Evolutionary conservation across 2,329 filamentous ascomycete species (phyloP).

Genomic region (Cladosporium sp.): DNA sequence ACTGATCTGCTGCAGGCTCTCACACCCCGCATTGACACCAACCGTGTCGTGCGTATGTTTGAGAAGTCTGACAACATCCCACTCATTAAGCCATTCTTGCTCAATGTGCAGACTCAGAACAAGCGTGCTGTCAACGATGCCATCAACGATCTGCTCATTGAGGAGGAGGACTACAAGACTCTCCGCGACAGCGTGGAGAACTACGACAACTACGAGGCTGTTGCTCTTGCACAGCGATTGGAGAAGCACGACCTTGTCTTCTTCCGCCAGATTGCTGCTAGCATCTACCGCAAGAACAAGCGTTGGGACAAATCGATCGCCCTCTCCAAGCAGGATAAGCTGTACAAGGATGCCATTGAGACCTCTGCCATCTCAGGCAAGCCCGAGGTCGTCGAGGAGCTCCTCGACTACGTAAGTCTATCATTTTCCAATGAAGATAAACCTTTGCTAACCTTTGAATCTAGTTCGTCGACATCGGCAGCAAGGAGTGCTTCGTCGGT

Average conservation of each 20-base stretch:
- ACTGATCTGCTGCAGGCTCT: constrained; percentile 93
- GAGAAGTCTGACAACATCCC: constrained; percentile 97
- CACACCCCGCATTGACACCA: constrained; percentile 93
- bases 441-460: constrained; percentile 8
- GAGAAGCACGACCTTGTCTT: constrained; percentile 98
- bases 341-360: constrained; percentile 99
- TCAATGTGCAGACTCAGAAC: constrained; percentile 95
- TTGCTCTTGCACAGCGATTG: constrained; percentile 83
- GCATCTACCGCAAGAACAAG: constrained; percentile 99
- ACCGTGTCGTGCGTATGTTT: constrained; percentile 98
- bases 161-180: constrained; percentile 99
- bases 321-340: constrained; percentile 96
- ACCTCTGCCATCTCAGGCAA: constrained; percentile 90
- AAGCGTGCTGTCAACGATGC: constrained; percentile 97
- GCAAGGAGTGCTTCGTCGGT: constrained; percentile 98
- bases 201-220: constrained; percentile 97
- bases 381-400: constrained; percentile 86
- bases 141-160: constrained; percentile 95
- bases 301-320: constrained; percentile 99
- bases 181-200: constrained; percentile 95
- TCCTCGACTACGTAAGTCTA: constrained; percentile 87
- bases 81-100: constrained; percentile 95
- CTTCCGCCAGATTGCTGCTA: constrained; percentile 97
- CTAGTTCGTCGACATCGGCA: constrained; percentile 98
- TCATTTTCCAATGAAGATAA: not conserved